Base-by-base conservation (phyloP, 2,329 filamentous ascomycete genomes). In the Plectosphaerella cucumerina region DNA sequence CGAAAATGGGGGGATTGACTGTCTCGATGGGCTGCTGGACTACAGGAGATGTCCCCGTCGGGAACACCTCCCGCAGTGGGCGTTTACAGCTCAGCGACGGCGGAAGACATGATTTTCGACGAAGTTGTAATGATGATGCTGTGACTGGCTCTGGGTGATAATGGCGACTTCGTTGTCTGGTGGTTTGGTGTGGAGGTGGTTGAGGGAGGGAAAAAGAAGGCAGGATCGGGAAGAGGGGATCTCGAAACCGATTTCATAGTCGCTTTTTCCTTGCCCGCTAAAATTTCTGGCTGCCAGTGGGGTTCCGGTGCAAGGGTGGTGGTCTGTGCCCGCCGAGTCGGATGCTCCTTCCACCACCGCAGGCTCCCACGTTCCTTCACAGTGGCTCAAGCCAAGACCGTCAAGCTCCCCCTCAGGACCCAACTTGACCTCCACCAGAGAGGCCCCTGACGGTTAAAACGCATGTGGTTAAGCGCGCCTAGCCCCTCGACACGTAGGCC, bases 81-180 rank as follows among this genome's bases (percentile, higher is more conserved):
- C 74, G 82, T 90, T 92, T 91, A 95, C 87, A 93, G 89, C 87
- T 87, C 86, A 89, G 84, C 86, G 86, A 87, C 77, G 79, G 86
- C 84, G 85, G 78, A n/a, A n/a, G n/a, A 83, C 82, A 82, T 83
- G 81, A 85, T 86, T 69, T 77, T 87, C 84, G 86, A 88, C 85
- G 78, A 85, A 86, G 85, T 83, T 77, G 65, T 56, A 60, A 61
- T 48, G 41, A 59, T 57, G 65, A 60, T 58, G 65, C 58, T 65
- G 58, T 60, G 59, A 66, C 60, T 68, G 63, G 63, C 69, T 59
- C 58, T 63, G 55, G 58, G 46, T 60, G 61, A 52, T 57, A 48
- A 54, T 73, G 75, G 74, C 78, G 82, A 84, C 81, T 85, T 85
- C 79, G 81, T 84, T 84, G 82, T 85, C 81, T 84, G 64, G 58